These are phyloP conservation scores for Diplodia scrobiculata DNA, from an alignment of 2,329 filamentous ascomycete genomes.

Conservation along the genomic window DNA sequence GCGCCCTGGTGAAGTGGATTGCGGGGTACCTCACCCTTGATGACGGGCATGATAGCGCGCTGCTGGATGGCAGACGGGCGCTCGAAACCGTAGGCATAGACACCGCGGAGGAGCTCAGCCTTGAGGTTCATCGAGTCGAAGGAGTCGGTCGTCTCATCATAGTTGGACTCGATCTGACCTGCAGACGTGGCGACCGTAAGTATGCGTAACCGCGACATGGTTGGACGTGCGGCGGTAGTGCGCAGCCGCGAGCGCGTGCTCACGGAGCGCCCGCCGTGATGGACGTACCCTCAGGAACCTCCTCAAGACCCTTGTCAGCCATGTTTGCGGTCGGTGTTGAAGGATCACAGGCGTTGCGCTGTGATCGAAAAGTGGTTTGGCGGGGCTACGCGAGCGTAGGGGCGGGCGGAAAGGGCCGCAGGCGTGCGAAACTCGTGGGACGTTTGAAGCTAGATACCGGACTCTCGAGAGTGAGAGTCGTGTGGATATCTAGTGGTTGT, in stretches of 20 bases:
- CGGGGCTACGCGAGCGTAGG: constrained; percentile 47
- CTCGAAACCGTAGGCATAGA: constrained; percentile 99
- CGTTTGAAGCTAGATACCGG: constrained; percentile 50
- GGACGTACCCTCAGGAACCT: constrained; percentile 87
- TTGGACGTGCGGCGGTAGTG: constrained; percentile 12
- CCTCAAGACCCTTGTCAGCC: constrained; percentile 98
- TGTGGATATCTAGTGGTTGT: constrained; percentile 47
- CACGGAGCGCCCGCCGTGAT: constrained; percentile 4
- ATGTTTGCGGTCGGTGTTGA: constrained; percentile 74
- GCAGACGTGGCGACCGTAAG: constrained; percentile 41
- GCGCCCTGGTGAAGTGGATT: not conserved
- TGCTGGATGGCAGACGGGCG: constrained; percentile 99
- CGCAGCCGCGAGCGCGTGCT: constrained; percentile 7
- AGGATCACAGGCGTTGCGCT: constrained; percentile 70
- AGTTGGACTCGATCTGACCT: constrained; percentile 99
- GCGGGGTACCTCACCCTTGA: constrained; percentile 75
- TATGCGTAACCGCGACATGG: constrained; percentile 8
- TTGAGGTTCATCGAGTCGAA: constrained; percentile 99
- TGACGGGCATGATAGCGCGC: constrained; percentile 99
- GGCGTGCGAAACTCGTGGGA: constrained; percentile 34
- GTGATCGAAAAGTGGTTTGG: constrained; percentile 40
- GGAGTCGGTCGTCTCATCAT: constrained; percentile 98
- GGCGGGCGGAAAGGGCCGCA: constrained; percentile 48
- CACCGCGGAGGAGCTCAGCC: constrained; percentile 94
- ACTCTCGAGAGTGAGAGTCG: constrained; percentile 52